phyloP scores from a whole-genome alignment of 139 green algal species.

The Chlorella vulgaris region DNA sequence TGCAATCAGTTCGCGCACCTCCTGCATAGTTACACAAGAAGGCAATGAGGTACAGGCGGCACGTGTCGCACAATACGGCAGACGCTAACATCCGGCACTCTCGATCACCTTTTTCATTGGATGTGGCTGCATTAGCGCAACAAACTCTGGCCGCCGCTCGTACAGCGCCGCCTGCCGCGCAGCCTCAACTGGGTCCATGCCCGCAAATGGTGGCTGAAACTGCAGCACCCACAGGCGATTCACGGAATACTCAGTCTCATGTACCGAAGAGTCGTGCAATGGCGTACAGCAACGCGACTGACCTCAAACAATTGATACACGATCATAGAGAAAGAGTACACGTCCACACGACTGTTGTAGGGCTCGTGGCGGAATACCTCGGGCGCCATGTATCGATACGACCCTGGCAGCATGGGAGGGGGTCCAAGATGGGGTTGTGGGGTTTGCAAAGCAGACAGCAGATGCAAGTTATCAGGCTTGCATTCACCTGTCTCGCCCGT shows the following conservation, averaged over 20 bases:
- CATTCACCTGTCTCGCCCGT: conserved; percentile 81
- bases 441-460: neutral
- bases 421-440: neutral
- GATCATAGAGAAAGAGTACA: conserved; percentile 71
- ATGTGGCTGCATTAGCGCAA: conserved; percentile 36
- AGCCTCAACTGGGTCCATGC: conserved; percentile 62
- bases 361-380: conserved; percentile 75
- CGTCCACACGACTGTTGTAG: conserved; percentile 72
- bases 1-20: conserved; percentile 53
- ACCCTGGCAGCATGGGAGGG: conserved; percentile 1
- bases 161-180: conserved; percentile 57
- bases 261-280: neutral
- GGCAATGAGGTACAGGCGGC: neutral
- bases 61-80: neutral
- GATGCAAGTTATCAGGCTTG: neutral
- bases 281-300: neutral
- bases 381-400: conserved; percentile 70
- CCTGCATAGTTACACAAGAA: conserved; percentile 23
- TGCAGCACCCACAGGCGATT: no score
- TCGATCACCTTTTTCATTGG: conserved; percentile 20
- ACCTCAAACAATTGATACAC: conserved; percentile 65
- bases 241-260: no score
- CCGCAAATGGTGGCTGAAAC: conserved; percentile 54
- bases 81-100: neutral
- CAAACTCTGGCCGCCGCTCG: conserved; percentile 51